Evolutionary conservation across 768 basidiomycete species (phyloP).

Genomic region (Suillus subalutaceus): DNA sequence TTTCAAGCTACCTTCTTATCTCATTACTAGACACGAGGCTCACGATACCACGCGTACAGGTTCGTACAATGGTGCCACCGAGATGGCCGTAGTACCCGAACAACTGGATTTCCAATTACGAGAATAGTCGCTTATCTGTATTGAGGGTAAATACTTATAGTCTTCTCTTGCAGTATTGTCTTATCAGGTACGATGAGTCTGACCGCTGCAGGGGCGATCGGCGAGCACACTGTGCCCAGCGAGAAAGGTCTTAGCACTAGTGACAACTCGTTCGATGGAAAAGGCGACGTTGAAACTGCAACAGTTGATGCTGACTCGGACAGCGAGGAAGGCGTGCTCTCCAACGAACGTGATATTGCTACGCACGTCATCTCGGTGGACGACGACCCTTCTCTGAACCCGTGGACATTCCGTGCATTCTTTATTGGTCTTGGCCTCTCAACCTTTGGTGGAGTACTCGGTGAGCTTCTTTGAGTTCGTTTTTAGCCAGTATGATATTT

Average conservation of each 20-base stretch:
- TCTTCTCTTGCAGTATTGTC: background rate
- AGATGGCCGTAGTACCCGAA: background rate
- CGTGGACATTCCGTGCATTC: slow-evolving; percentile 51
- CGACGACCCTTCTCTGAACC: slow-evolving; percentile 48
- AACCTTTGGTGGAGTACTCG: slow-evolving; percentile 50
- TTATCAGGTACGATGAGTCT: slow-evolving; percentile 2
- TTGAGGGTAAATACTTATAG: background rate
- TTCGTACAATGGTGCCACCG: too few species aligned
- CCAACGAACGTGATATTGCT: slow-evolving; percentile 45
- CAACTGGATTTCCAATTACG: background rate
- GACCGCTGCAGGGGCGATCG: slow-evolving; percentile 5
- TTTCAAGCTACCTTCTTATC: background rate
- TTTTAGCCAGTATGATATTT: slow-evolving; percentile 16
- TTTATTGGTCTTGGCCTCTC: slow-evolving; percentile 50
- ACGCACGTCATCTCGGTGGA: slow-evolving; percentile 45
- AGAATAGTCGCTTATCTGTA: slow-evolving; percentile 10
- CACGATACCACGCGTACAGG: background rate
- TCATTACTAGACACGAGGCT: background rate
- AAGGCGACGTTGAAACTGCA: slow-evolving; percentile 37
- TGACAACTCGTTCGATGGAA: slow-evolving; percentile 33
- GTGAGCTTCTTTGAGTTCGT: slow-evolving; percentile 25
- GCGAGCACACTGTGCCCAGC: slow-evolving; percentile 3
- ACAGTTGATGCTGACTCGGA: slow-evolving; percentile 20
- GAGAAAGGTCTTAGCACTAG: slow-evolving; percentile 11
- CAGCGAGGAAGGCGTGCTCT: slow-evolving; percentile 36